Evolutionary conservation across 768 basidiomycete species (phyloP).

Genomic region (Podaxis sp.): DNA sequence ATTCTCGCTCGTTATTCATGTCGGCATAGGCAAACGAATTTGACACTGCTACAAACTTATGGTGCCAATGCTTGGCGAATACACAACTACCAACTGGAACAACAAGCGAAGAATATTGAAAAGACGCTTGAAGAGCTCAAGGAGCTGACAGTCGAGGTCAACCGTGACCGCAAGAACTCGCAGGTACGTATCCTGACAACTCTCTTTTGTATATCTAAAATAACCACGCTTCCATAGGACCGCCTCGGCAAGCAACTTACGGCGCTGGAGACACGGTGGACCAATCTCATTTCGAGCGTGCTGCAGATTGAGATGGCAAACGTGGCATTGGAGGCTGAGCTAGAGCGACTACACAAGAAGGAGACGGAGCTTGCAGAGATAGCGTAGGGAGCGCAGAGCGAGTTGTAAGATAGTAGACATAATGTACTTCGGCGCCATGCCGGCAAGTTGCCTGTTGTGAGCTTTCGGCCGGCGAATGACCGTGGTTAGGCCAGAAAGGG

Average conservation of each 20-base stretch:
- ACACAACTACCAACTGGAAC: slow-evolving; percentile 86
- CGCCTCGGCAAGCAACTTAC: slow-evolving; percentile 77
- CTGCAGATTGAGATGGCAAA: slow-evolving; percentile 97
- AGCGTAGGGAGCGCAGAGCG: slow-evolving; percentile 17
- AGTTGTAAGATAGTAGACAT: not conserved
- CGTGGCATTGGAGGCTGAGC: slow-evolving; percentile 80
- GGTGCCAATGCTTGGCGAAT: slow-evolving; percentile 91
- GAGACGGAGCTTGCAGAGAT: slow-evolving; percentile 62
- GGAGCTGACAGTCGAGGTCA: slow-evolving; percentile 79
- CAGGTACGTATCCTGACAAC: slow-evolving; percentile 51
- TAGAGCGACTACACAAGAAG: slow-evolving; percentile 56
- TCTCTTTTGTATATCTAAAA: slow-evolving; percentile 1
- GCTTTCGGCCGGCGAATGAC: slow-evolving; percentile 20
- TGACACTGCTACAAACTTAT: slow-evolving; percentile 80
- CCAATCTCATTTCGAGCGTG: slow-evolving; percentile 85
- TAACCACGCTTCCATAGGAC: slow-evolving; percentile 46
- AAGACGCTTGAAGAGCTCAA: slow-evolving; percentile 74
- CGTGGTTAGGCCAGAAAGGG: slow-evolving; percentile 20
- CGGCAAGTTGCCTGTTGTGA: slow-evolving; percentile 16
- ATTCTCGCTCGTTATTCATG: not conserved
- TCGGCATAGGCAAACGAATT: slow-evolving; percentile 69
- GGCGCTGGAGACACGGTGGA: slow-evolving; percentile 86
- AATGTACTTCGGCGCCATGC: slow-evolving; percentile 13
- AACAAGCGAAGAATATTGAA: slow-evolving; percentile 71
- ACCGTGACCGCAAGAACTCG: slow-evolving; percentile 82